phyloP scores from a whole-genome alignment of 2,329 filamentous ascomycete genomes.

The Fusarium chlamydosporum region DNA sequence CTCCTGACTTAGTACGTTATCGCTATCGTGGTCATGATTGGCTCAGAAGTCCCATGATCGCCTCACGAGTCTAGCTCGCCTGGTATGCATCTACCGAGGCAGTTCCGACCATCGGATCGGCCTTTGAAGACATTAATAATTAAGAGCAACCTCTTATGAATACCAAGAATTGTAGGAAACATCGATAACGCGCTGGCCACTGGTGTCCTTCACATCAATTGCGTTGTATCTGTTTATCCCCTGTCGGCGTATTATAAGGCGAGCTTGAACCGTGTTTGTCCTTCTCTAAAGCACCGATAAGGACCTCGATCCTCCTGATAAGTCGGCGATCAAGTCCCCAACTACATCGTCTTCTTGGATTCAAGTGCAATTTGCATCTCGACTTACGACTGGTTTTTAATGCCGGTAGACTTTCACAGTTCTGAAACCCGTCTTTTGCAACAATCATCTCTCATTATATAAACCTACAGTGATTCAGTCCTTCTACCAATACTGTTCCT shows the following conservation, averaged over 20 bases:
- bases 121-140: slow-evolving; percentile 38
- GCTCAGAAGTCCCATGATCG: slow-evolving; percentile 41
- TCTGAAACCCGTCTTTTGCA: neutral
- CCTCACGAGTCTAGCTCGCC: slow-evolving; percentile 41
- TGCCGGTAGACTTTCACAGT: neutral
- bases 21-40: slow-evolving; percentile 39
- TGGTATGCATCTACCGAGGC: slow-evolving; percentile 47
- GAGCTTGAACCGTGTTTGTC: neutral
- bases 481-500: neutral
- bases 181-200: neutral
- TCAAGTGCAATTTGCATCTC: neutral
- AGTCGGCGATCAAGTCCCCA: neutral
- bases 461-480: slow-evolving; percentile 14
- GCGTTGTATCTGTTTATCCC: neutral
- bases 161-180: neutral
- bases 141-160: slow-evolving; percentile 13
- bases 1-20: slow-evolving; percentile 3
- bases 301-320: neutral
- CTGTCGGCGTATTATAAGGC: neutral
- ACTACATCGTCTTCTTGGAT: neutral
- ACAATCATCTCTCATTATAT: neutral
- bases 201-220: neutral
- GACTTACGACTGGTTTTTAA: neutral
- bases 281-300: slow-evolving; percentile 1
- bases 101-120: slow-evolving; percentile 37